Conservation (phyloP, 1,139 yeast species). For the Debaryomycetaceae sp. region DNA sequence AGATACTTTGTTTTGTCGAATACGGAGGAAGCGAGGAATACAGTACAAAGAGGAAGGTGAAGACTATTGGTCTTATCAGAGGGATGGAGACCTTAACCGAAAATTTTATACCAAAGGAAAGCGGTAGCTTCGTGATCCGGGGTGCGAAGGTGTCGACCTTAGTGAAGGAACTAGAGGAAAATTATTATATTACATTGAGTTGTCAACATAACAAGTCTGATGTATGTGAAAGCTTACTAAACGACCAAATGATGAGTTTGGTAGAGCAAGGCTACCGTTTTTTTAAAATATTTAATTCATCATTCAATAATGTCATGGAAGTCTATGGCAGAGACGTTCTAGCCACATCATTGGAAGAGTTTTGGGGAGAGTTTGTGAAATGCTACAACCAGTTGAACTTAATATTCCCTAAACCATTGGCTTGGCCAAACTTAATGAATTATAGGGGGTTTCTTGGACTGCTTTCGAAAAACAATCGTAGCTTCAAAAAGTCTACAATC, state of each 20-base stretch:
- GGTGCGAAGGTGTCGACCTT: slow-evolving; percentile 26
- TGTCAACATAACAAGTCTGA: slow-evolving; percentile 15
- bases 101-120: slow-evolving; percentile 13
- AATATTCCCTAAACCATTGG: slow-evolving; percentile 20
- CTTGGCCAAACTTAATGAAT: slow-evolving; percentile 40
- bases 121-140: slow-evolving; percentile 21
- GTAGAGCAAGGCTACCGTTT: slow-evolving; percentile 20
- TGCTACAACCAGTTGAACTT: slow-evolving; percentile 25
- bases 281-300: slow-evolving; percentile 28
- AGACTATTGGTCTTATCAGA: slow-evolving; percentile 35
- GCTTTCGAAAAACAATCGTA: slow-evolving; percentile 12
- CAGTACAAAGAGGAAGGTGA: slow-evolving; percentile 14
- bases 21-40: slow-evolving; percentile 8
- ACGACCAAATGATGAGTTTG: slow-evolving; percentile 25
- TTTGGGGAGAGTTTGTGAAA: slow-evolving; percentile 29
- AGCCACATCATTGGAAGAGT: slow-evolving; percentile 17
- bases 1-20: slow-evolving; percentile 28
- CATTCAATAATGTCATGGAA: slow-evolving; percentile 16
- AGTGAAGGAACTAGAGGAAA: slow-evolving; percentile 23
- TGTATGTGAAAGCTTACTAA: slow-evolving; percentile 20
- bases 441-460: slow-evolving; percentile 37
- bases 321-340: slow-evolving; percentile 17
- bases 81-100: slow-evolving; percentile 32
- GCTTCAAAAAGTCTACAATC: slow-evolving; percentile 31
- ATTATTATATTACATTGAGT: slow-evolving; percentile 28